Evolutionary conservation across 1,284 basidiomycete genomes (phyloP).

Genomic region (Marasmius oreades): DNA sequence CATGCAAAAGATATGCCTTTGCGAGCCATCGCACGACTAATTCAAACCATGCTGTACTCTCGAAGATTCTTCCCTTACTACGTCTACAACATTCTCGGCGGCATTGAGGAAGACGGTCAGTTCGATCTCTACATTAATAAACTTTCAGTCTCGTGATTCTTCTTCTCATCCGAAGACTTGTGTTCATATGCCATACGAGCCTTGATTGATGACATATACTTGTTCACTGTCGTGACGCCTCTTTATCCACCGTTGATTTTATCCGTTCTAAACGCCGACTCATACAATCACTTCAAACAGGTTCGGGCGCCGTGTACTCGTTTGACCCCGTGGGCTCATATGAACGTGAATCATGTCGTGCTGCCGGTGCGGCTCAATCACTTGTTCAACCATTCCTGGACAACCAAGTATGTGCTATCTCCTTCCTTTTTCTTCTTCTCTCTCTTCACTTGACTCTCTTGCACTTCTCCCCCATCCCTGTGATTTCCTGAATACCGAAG

Average conservation of each 20-base stretch:
- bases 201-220: not conserved
- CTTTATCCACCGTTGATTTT: conserved; percentile 8
- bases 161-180: not conserved
- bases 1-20: conserved; percentile 94
- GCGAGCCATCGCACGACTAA: conserved; percentile 87
- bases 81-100: conserved; percentile 92
- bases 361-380: conserved; percentile 87
- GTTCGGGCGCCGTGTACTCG: conserved; percentile 92
- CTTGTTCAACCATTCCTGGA: conserved; percentile 95
- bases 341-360: conserved; percentile 91
- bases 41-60: conserved; percentile 94
- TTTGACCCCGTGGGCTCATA: conserved; percentile 97
- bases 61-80: conserved; percentile 97
- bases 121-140: conserved; percentile 15
- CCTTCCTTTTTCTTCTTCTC: conserved; percentile 17
- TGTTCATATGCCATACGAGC: not conserved
- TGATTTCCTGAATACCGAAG: not conserved
- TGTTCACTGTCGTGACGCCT: not conserved
- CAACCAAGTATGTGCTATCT: conserved; percentile 71
- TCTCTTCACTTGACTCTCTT: conserved; percentile 14
- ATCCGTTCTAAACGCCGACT: conserved; percentile 10
- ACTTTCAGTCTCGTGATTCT: not conserved
- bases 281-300: conserved; percentile 35
- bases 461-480: not conserved
- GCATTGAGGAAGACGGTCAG: conserved; percentile 92